A percentile compares a stretch with the other conserved stretches of the same genome.
phyloP scores from a whole-genome alignment of 2,329 filamentous ascomycete genomes.

The Cryoendolithus antarcticus region DNA sequence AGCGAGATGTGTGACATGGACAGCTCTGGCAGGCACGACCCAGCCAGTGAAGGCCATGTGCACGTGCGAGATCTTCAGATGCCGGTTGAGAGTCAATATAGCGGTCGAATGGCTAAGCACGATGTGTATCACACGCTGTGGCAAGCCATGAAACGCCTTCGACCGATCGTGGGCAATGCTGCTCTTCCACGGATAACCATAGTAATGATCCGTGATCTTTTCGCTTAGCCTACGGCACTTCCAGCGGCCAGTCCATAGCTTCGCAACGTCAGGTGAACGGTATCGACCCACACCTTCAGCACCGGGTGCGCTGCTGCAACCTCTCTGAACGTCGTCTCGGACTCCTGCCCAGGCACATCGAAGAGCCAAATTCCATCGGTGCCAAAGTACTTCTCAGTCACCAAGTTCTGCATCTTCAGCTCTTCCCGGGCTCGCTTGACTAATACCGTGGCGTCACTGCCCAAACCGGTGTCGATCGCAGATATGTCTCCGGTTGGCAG shows the following conservation, averaged over 20 bases:
- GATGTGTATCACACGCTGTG: not conserved
- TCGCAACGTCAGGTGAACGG: not conserved
- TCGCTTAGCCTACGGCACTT: not conserved
- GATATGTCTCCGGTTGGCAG: conserved; percentile 16
- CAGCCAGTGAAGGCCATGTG: too few relatives aligned
- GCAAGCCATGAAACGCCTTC: not conserved
- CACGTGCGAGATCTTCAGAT: conserved; percentile 1
- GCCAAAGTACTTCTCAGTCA: conserved; percentile 54
- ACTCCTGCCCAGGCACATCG: conserved; percentile 26
- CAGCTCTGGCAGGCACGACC: too few relatives aligned
- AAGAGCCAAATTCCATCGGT: conserved; percentile 63
- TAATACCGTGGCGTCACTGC: conserved; percentile 5
- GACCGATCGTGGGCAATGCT: not conserved
- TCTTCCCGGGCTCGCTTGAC: conserved; percentile 26
- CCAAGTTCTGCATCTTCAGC: conserved; percentile 44
- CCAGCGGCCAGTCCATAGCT: not conserved
- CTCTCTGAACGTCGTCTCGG: conserved; percentile 44
- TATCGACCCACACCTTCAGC: conserved; percentile 46
- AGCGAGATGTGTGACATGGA: too few relatives aligned
- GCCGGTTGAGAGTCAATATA: not conserved
- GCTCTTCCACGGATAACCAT: not conserved
- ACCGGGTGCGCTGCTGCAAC: conserved; percentile 58
- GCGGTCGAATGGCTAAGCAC: not conserved
- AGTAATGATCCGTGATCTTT: not conserved
- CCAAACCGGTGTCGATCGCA: conserved; percentile 12